A percentile compares a stretch with the other conserved stretches of the same genome.
Evolutionary conservation across 306 rosid species (phyloP).

Genomic region (Ochetophila trinervis): DNA sequence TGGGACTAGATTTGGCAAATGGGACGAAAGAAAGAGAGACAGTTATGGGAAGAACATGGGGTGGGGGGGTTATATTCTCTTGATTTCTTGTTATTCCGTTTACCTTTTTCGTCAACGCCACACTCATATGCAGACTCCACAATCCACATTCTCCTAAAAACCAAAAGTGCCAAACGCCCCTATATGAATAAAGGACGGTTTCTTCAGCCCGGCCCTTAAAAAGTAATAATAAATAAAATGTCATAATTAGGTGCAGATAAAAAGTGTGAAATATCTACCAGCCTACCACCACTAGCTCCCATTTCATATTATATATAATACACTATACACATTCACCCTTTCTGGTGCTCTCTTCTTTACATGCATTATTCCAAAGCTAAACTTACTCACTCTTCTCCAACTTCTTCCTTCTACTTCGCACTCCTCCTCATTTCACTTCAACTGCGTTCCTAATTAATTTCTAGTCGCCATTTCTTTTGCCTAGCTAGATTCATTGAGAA

Average conservation of each 20-base stretch:
- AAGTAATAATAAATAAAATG: slow-evolving; percentile 28
- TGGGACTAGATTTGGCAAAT: background rate
- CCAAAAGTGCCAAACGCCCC: slow-evolving; percentile 28
- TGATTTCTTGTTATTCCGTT: slow-evolving; percentile 38
- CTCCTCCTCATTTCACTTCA: background rate
- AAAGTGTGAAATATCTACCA: slow-evolving; percentile 48
- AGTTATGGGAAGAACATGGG: slow-evolving; percentile 74
- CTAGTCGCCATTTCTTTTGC: too few relatives aligned
- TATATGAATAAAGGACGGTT: slow-evolving; percentile 53
- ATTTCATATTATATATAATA: slow-evolving; percentile 35
- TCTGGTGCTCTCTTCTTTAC: slow-evolving; percentile 34
- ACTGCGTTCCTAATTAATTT: background rate
- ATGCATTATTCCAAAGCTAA: slow-evolving; percentile 35
- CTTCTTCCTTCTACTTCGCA: too few relatives aligned
- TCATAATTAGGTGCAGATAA: slow-evolving; percentile 25
- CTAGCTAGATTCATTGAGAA: background rate
- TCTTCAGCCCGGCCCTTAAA: slow-evolving; percentile 41
- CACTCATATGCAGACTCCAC: slow-evolving; percentile 53
- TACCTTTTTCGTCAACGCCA: slow-evolving; percentile 41
- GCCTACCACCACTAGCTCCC: slow-evolving; percentile 14
- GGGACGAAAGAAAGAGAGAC: slow-evolving; percentile 39
- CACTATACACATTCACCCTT: slow-evolving; percentile 24
- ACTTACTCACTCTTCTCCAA: slow-evolving; percentile 33
- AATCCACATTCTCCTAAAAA: slow-evolving; percentile 36
- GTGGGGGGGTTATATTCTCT: slow-evolving; percentile 31